Percentiles rank a stretch among this genome's conserved stretches.
phyloP scores from a whole-genome alignment of 1,139 yeast genomes.

The Magnusiomyces clavatus region DNA sequence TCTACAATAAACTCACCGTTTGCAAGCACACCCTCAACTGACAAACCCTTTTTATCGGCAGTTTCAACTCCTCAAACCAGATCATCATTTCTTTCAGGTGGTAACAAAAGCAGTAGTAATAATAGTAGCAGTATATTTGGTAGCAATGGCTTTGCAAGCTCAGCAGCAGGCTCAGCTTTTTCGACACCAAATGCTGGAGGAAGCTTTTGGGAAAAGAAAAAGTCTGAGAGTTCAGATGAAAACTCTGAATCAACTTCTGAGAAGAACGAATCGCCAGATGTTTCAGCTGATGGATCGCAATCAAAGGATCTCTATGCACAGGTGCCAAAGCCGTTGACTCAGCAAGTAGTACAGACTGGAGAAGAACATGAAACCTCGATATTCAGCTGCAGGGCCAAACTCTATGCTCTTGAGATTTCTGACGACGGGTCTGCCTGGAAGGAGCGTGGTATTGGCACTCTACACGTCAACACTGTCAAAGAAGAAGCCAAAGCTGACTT shows the following conservation, averaged over 20 bases:
- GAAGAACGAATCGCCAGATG: conserved; percentile 24
- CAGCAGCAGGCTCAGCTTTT: conserved; percentile 4
- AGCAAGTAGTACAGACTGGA: conserved; percentile 67
- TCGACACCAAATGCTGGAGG: conserved; percentile 9
- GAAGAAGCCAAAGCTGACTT: conserved; percentile 20
- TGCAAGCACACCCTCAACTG: background rate
- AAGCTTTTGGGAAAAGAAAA: conserved; percentile 18
- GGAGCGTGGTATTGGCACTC: conserved; percentile 84
- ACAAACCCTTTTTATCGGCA: background rate
- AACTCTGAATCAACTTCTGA: conserved; percentile 13
- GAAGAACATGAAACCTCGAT: conserved; percentile 78
- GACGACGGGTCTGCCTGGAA: conserved; percentile 76
- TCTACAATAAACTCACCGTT: background rate
- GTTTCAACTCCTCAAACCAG: no score
- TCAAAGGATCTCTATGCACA: conserved; percentile 37
- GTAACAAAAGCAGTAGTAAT: background rate
- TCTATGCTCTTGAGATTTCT: conserved; percentile 62
- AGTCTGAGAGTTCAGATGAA: conserved; percentile 13
- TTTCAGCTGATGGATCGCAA: conserved; percentile 20
- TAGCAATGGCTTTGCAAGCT: background rate
- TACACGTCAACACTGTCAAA: conserved; percentile 64
- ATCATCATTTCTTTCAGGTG: background rate
- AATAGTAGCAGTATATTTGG: background rate
- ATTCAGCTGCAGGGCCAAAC: conserved; percentile 65
- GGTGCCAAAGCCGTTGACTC: conserved; percentile 29